Percentiles rank a stretch among this genome's conserved stretches.
Conservation (phyloP, 2,329 filamentous ascomycete species). For the Stachybotrys chartarum region DNA sequence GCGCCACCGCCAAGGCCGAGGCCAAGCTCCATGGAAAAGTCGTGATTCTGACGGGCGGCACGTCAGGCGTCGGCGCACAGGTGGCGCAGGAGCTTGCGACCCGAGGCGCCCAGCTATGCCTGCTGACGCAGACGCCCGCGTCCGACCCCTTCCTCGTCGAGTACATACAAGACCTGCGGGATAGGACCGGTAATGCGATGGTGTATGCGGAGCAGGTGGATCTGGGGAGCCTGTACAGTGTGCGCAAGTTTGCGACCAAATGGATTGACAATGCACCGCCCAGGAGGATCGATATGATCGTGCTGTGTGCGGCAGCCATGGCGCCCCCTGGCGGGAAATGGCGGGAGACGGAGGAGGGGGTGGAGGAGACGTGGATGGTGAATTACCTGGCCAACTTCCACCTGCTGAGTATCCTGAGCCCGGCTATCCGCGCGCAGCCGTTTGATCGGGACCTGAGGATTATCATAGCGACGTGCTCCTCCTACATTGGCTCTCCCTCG, state of each 20-base stretch:
- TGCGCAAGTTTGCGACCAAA: conserved; percentile 88
- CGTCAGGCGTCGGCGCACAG: conserved; percentile 81
- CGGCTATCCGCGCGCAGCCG: conserved; percentile 83
- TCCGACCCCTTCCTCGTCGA: conserved; percentile 86
- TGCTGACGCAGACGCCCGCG: conserved; percentile 76
- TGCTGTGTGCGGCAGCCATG: conserved; percentile 76
- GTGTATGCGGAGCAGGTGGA: conserved; percentile 96
- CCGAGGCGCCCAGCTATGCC: conserved; percentile 82
- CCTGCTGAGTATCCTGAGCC: conserved; percentile 81
- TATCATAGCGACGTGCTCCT: conserved; percentile 78
- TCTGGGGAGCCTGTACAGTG: conserved; percentile 77
- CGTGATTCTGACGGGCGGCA: conserved; percentile 88
- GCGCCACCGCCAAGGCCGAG: conserved; percentile 67
- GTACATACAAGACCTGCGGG: conserved; percentile 82
- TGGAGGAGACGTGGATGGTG: conserved; percentile 87
- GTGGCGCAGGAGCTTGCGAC: conserved; percentile 67
- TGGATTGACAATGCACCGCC: conserved; percentile 97
- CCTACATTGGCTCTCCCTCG: conserved; percentile 74
- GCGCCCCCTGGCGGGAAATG: conserved; percentile 59
- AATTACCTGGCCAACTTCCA: conserved; percentile 98
- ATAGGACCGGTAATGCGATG: conserved; percentile 70
- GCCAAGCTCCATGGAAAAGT: conserved; percentile 89
- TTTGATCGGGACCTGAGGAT: conserved; percentile 89
- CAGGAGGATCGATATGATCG: conserved; percentile 79
- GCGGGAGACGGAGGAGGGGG: conserved; percentile 63